These are phyloP conservation scores for Phytophthora tentaculata DNA, from an alignment of 352 stramenopile species.

Conservation along the genomic window DNA sequence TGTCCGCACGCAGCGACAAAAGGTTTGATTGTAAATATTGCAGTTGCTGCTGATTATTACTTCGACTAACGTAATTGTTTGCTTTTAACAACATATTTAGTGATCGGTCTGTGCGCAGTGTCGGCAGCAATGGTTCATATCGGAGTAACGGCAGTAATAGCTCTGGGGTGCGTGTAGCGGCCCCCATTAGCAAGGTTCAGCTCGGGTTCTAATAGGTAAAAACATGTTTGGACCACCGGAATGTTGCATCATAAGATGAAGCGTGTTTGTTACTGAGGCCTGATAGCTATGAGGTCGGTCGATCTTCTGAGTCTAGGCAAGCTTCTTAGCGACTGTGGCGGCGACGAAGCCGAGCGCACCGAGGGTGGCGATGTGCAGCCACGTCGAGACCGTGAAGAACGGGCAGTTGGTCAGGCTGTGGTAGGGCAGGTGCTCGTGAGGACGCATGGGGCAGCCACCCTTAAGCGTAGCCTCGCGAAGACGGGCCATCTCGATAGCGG, in stretches of 20 bases:
- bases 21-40: constrained; percentile 44
- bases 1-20: constrained; percentile 75
- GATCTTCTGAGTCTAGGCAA: constrained; percentile 37
- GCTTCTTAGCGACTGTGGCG: constrained; percentile 61
- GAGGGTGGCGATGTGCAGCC: constrained; percentile 76
- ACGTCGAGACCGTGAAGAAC: constrained; percentile 82
- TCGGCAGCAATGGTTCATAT: constrained; percentile 58
- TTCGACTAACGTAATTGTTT: constrained; percentile 12
- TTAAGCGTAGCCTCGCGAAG: constrained; percentile 77
- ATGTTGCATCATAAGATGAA: constrained; percentile 19
- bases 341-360: constrained; percentile 58
- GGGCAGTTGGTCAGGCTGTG: constrained; percentile 75
- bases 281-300: not conserved
- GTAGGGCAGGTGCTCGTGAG: constrained; percentile 70
- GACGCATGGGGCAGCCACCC: constrained; percentile 73
- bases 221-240: constrained; percentile 11
- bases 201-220: constrained; percentile 55
- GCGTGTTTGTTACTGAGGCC: constrained; percentile 14
- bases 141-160: constrained; percentile 55
- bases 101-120: constrained; percentile 59
- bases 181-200: constrained; percentile 67
- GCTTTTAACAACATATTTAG: constrained; percentile 17
- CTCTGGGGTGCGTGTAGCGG: constrained; percentile 57
- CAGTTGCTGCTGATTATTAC: not conserved
- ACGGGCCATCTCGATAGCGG: constrained; percentile 96